Evolutionary conservation across 2,329 filamentous ascomycete genomes (phyloP).

Genomic region (Fusarium sp.): DNA sequence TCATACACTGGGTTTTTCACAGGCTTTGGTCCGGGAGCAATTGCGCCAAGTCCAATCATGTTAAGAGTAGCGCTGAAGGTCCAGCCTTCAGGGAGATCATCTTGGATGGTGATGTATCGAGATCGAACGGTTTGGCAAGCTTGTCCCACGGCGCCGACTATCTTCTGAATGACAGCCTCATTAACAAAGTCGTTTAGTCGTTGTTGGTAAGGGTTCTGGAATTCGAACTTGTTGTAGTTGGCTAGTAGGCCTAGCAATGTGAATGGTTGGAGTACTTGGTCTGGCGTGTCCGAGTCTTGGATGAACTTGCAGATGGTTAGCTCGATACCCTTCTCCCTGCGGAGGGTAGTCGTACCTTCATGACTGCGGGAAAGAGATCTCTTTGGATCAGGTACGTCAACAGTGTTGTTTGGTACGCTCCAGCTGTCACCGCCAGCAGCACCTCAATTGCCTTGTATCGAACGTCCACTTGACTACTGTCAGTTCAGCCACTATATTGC

Average conservation of each 20-base stretch:
- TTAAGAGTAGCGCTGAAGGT: constrained; percentile 81
- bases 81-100: constrained; percentile 93
- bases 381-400: constrained; percentile 95
- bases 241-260: constrained; percentile 86
- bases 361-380: constrained; percentile 92
- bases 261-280: constrained; percentile 78
- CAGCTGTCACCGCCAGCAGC: constrained; percentile 85
- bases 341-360: constrained; percentile 74
- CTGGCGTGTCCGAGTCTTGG: constrained; percentile 77
- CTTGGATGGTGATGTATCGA: constrained; percentile 86
- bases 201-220: constrained; percentile 94
- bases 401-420: constrained; percentile 95
- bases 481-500: constrained; percentile 33
- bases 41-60: constrained; percentile 84
- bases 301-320: constrained; percentile 69
- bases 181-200: constrained; percentile 96
- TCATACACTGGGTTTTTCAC: constrained; percentile 70
- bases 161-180: constrained; percentile 84
- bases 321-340: not conserved
- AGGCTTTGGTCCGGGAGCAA: constrained; percentile 76
- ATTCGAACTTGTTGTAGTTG: constrained; percentile 99
- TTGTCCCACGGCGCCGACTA: constrained; percentile 79
- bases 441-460: constrained; percentile 84
- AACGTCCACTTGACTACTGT: constrained; percentile 69
- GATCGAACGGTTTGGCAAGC: constrained; percentile 76